phyloP scores from a whole-genome alignment of 2,329 filamentous ascomycete species.

The Lachnellula willkommii region DNA sequence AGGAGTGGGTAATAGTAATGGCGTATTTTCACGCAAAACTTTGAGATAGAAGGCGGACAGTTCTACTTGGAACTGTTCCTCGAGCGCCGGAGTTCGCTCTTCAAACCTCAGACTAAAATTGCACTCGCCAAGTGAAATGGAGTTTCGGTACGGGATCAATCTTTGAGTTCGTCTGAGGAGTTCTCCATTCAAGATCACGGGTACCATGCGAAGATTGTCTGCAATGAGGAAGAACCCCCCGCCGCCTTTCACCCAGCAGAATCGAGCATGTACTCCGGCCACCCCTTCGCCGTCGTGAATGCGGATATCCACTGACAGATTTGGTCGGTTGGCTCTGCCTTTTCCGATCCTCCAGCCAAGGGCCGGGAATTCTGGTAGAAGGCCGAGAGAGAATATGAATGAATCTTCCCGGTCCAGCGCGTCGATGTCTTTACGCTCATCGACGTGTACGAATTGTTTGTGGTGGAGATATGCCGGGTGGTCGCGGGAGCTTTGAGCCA shows the following conservation, averaged over 20 bases:
- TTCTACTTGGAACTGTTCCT: slow-evolving; percentile 19
- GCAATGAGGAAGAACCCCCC: slow-evolving; percentile 20
- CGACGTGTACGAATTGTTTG: slow-evolving; percentile 11
- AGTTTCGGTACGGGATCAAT: slow-evolving; percentile 18
- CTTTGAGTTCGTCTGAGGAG: slow-evolving; percentile 13
- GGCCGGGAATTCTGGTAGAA: slow-evolving; percentile 12
- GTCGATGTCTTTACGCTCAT: slow-evolving; percentile 4
- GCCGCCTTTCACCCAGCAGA: slow-evolving; percentile 20
- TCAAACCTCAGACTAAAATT: slow-evolving; percentile 18
- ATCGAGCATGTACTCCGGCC: slow-evolving; percentile 17
- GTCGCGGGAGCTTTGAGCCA: not conserved
- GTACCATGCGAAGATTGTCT: slow-evolving; percentile 11
- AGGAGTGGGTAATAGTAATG: slow-evolving; percentile 18
- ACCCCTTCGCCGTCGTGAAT: slow-evolving; percentile 15
- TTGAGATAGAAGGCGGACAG: slow-evolving; percentile 12
- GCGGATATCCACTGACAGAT: slow-evolving; percentile 17
- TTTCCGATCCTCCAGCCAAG: slow-evolving; percentile 21
- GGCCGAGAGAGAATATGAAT: slow-evolving; percentile 12
- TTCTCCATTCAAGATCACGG: slow-evolving; percentile 19
- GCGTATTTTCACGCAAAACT: slow-evolving; percentile 11
- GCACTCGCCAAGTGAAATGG: slow-evolving; percentile 18
- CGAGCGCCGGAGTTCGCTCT: slow-evolving; percentile 9
- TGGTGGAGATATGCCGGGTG: slow-evolving; percentile 5
- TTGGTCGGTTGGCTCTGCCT: slow-evolving; percentile 12
- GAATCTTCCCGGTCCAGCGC: slow-evolving; percentile 7